Evolutionary conservation across 495 filamentous ascomycete species (phyloP), one percentile per base, ranked within the genome.

Genomic region (Talaromyces borbonicus): DNA sequence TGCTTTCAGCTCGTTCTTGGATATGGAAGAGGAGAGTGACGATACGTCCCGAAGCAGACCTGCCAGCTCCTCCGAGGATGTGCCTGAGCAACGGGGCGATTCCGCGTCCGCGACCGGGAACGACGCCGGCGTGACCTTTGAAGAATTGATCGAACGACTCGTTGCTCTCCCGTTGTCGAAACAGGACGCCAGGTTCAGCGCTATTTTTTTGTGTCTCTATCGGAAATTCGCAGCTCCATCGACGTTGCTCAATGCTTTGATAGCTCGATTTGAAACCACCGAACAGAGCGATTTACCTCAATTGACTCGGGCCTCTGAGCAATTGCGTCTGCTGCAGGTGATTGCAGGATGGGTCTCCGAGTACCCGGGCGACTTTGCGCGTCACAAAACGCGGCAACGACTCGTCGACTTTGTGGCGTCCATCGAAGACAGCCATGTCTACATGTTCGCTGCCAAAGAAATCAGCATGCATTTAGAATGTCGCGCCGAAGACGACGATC

Each of bases 341-440:
- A 64, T 97, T 44, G 83, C 86, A 5, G 85, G 85, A 54, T 98
- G 92, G 92, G 77, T 89, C 1, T 78, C 80, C n/a, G 74, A 78
- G 23, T 95, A 97, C 63, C 88, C 92, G 0, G 90, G 86, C 2
- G 92, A 98, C 62, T 93, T 96, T 67, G 85, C 87, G 0, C 76
- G 84, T 53, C 78, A 83, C n/a, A 73, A 73, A 43, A 92, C 88
- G 8, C 79, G 79, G 45, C 75, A 74, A 50, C 73, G 68, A 6
- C 67, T 95, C 44, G 71, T 78, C 20, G 78, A 77, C 15, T 90
- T 98, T 54, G 78, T 95, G 7, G 56, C 66, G 14, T 69, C 72
- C 8, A 62, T 96, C 26, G 75, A 84, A 35, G 71, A 70, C 14
- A 82, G 81, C 47, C 77, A 83, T 33, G 79, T 87, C 41, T 89